A percentile compares a stretch with the other conserved stretches of the same genome.
phyloP scores from a whole-genome alignment of 306 rosid genomes.

The Cucumis cinereus region DNA sequence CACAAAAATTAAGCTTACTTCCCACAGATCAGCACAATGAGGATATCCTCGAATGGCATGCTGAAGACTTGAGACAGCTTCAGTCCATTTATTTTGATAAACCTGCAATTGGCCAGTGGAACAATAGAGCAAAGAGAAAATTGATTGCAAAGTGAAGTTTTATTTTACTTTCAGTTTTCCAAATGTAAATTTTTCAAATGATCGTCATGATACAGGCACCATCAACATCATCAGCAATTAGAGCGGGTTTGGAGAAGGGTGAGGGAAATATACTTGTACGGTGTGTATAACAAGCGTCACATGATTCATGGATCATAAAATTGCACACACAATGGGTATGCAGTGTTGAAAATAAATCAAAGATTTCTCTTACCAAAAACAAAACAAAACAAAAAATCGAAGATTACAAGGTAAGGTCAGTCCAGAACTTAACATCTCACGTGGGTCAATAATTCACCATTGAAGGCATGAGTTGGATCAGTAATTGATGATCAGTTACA shows the following conservation, averaged over 20 bases:
- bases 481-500: neutral
- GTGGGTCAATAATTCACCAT: neutral
- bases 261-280: neutral
- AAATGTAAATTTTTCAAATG: neutral
- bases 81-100: constrained; percentile 54
- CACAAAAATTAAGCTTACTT: constrained; percentile 27
- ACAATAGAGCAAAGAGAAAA: neutral
- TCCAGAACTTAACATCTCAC: neutral
- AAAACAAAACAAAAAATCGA: neutral
- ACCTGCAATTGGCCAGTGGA: constrained; percentile 20
- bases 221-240: neutral
- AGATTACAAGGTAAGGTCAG: neutral
- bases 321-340: neutral
- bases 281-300: neutral
- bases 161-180: neutral
- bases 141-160: neutral
- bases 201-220: neutral
- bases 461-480: neutral
- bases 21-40: constrained; percentile 67
- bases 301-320: neutral
- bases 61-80: constrained; percentile 81
- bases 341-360: neutral
- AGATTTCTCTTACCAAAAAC: too few relatives aligned
- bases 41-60: constrained; percentile 87
- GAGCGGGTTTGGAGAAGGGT: neutral